Evolutionary conservation across 2,329 filamentous ascomycete species (phyloP).

Genomic region (Pseudogymnoascus sp.): DNA sequence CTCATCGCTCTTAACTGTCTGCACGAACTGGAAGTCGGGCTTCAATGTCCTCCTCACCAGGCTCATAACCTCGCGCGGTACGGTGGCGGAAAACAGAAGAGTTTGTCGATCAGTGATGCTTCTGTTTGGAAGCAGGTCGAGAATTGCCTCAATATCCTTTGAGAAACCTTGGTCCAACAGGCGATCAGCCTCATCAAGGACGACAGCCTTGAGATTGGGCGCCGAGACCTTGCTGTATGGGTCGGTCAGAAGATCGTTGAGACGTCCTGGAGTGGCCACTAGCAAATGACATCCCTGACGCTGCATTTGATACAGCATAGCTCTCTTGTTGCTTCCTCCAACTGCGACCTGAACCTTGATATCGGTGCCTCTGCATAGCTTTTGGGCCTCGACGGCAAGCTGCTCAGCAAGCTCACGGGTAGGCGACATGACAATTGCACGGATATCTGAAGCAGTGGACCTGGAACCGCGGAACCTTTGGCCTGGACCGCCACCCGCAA

Average conservation of each 20-base stretch:
- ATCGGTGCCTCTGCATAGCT: slow-evolving; percentile 25
- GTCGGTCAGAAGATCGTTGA: slow-evolving; percentile 68
- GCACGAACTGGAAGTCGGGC: slow-evolving; percentile 77
- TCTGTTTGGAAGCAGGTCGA: slow-evolving; percentile 54
- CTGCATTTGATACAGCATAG: slow-evolving; percentile 29
- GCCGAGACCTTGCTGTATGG: slow-evolving; percentile 33
- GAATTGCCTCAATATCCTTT: slow-evolving; percentile 55
- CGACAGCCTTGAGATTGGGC: slow-evolving; percentile 72
- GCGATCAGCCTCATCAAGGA: slow-evolving; percentile 94
- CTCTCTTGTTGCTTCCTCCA: slow-evolving; percentile 72
- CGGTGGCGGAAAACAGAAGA: slow-evolving; percentile 89
- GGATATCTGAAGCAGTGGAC: slow-evolving; percentile 51
- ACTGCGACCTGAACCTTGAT: slow-evolving; percentile 66
- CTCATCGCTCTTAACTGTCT: slow-evolving; percentile 76
- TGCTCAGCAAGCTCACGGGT: slow-evolving; percentile 77
- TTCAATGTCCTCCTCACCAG: slow-evolving; percentile 71
- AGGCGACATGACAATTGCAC: slow-evolving; percentile 67
- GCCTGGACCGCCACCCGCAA: slow-evolving; percentile 40
- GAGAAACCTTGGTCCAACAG: slow-evolving; percentile 93
- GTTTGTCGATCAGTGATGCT: slow-evolving; percentile 69
- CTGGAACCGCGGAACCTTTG: slow-evolving; percentile 22
- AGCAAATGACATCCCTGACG: slow-evolving; percentile 80
- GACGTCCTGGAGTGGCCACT: slow-evolving; percentile 81
- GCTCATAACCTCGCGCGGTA: slow-evolving; percentile 72
- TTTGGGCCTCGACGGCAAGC: slow-evolving; percentile 67